phyloP scores from a whole-genome alignment of 768 basidiomycete genomes.

The Termitomyces sp. region DNA sequence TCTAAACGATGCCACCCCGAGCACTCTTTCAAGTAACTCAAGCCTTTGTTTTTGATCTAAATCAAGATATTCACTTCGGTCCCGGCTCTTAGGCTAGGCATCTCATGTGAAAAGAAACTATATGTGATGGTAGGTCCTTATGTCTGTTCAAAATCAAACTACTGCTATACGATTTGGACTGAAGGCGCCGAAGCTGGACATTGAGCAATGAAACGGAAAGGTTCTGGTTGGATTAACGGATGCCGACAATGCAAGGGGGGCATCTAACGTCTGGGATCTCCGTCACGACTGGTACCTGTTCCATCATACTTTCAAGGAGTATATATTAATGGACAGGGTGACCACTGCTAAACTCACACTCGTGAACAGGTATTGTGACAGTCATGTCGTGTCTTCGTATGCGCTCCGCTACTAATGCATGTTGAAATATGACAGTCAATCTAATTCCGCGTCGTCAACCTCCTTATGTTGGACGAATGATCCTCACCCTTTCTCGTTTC shows the following conservation, averaged over 20 bases:
- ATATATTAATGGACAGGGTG: not conserved
- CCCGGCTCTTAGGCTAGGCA: not conserved
- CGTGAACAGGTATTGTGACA: conserved; percentile 1
- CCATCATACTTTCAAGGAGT: not conserved
- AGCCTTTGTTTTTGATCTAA: not conserved
- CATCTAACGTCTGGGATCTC: not conserved
- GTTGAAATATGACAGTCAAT: not conserved
- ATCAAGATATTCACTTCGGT: not conserved
- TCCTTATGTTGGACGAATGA: not conserved
- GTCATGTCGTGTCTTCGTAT: not conserved
- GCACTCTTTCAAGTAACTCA: not conserved
- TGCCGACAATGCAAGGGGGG: conserved; percentile 1
- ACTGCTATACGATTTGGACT: not conserved
- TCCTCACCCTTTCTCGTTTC: conserved; percentile 1
- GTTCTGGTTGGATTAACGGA: not conserved
- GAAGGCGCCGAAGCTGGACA: not conserved
- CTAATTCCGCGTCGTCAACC: not conserved
- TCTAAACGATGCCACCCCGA: not conserved
- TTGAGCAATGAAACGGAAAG: not conserved
- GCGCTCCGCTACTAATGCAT: not conserved
- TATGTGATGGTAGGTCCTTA: not conserved
- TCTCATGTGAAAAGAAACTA: not conserved
- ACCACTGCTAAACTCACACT: not conserved
- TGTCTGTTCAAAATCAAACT: not conserved
- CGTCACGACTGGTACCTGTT: not conserved